Base-by-base conservation (phyloP, 1,284 basidiomycete species). In the Ganoderma lingzhi region DNA sequence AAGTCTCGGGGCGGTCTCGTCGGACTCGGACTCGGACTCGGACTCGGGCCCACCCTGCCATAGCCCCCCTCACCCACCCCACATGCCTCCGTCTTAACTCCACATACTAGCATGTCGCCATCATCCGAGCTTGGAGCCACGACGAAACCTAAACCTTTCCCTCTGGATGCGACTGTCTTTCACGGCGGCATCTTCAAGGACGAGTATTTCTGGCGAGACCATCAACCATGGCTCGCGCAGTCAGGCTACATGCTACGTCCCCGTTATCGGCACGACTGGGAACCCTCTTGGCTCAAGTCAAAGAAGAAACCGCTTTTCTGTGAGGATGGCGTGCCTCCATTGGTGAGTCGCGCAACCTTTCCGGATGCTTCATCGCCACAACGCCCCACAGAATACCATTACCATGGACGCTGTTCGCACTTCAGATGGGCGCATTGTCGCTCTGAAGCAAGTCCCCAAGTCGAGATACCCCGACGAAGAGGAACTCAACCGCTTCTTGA, bases 201-300 rank as follows among this genome's bases (percentile, higher is more conserved):
- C 63, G 65, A 66, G 41, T n/a, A 41, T 6, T 37, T 42, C 39
- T 66, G 65, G 65, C 35, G 65, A 14, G 65, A 74, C 45, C 67
- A 71, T 39, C 67, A 72, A 5, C 15, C 30, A 14, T 75, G 72
- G 71, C 65, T 73, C 0, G 28, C 62, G 17, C 67, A 72, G 23
- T 64, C 37, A 0, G 74, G 72, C 1, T 75, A 75, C 53, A 64
- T 64, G 67, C 61, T 75, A 1, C 39, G 39, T 41, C 39, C 39
- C 8, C 71, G 74, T 1, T 73, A 73, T 53, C 65, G 42, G 9
- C 68, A 62, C 2, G 72, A 44, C 37, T 75, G 74, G 74, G 30
- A 48, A 8, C 74, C 72, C 6, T 72, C 70, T 4, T 73, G 72
- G 72, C 12, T 28, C 14, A 64, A 48, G 10, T 63, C 53, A 2